Conservation (phyloP, 2,329 filamentous ascomycete genomes). For the Rutstroemia sp. region DNA sequence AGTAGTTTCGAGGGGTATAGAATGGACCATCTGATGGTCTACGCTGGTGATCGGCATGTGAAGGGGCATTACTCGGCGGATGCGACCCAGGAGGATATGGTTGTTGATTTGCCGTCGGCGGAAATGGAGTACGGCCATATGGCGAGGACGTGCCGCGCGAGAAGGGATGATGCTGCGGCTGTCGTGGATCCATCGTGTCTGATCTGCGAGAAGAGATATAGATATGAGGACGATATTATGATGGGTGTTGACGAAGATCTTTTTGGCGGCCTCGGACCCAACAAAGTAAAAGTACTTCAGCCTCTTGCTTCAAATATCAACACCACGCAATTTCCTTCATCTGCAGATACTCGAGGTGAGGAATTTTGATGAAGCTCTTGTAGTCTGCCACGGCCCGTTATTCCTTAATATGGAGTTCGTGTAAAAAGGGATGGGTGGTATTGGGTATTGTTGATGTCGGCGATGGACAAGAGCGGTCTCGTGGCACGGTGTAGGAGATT, state of each 20-base stretch:
- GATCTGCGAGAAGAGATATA: no score
- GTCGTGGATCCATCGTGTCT: conserved; percentile 29
- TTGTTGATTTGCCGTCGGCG: conserved; percentile 22
- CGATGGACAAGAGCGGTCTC: background rate
- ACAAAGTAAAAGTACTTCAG: no score
- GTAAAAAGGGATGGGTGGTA: background rate
- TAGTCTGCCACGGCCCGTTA: no score
- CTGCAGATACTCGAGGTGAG: no score
- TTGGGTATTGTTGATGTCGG: background rate
- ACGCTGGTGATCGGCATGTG: conserved; percentile 28
- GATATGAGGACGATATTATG: no score
- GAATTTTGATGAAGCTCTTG: no score
- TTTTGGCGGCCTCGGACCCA: no score
- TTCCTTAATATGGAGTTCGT: background rate
- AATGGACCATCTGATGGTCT: conserved; percentile 30
- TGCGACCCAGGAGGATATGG: conserved; percentile 27
- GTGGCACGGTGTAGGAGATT: background rate
- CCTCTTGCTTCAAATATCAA: no score
- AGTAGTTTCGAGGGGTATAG: conserved; percentile 23
- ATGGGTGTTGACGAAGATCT: no score
- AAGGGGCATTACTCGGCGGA: conserved; percentile 21
- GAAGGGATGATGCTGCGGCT: conserved; percentile 25
- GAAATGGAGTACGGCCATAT: conserved; percentile 27
- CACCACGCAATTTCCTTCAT: no score
- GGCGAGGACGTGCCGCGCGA: conserved; percentile 28